Base-by-base conservation (phyloP, 148 eudicot species). In the Heliosperma pusillum region DNA sequence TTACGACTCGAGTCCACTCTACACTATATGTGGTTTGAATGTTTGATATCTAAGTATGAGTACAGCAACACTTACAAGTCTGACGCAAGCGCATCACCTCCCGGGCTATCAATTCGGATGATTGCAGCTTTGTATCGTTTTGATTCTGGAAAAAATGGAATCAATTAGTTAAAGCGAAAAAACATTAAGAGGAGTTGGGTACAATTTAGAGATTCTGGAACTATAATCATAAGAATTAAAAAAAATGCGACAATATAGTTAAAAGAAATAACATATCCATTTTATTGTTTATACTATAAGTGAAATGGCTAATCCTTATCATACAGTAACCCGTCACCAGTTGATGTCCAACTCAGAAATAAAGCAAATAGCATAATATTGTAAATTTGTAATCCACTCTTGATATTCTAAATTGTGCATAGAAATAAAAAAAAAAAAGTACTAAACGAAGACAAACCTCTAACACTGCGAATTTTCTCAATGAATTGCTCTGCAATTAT, bases 21-120 rank as follows among this genome's bases (percentile, higher is more conserved):
- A 42, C 1, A 21, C 58, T 26, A 69, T 17, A 24, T 69, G 7
- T 22, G 11, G 33, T n/a, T 45, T 70, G 12, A 66, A 17, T 7
- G 33, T n/a, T 45, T 70, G 12, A 66, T 45, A 58, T 27, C 1
- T 6, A 76, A 15, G 25, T 56, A 59, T 3, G 33, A 64, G 67
- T 45, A 10, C 70, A 74, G 66, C 60, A 79, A 73, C 69, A 87
- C 98, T 89, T 93, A 93, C 98, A 93, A 83, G 83, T 93, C 98
- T 77, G 98, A 93, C 79, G 98, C 97, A 86, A 93, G 95, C 76
- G 98, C 98, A 85, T 93, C 98, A 78, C 98, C 98, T 78, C 98
- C 98, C 77, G 97, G 97, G 84, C 98, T 93, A 79, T 93, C 97
- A 81, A 93, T 93, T 25, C 98, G 88, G 71, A 93, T 83, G 55